Percentiles rank a stretch among this genome's conserved stretches.
Conservation (phyloP, 495 filamentous ascomycete genomes). For the Xylaria palmicola region DNA sequence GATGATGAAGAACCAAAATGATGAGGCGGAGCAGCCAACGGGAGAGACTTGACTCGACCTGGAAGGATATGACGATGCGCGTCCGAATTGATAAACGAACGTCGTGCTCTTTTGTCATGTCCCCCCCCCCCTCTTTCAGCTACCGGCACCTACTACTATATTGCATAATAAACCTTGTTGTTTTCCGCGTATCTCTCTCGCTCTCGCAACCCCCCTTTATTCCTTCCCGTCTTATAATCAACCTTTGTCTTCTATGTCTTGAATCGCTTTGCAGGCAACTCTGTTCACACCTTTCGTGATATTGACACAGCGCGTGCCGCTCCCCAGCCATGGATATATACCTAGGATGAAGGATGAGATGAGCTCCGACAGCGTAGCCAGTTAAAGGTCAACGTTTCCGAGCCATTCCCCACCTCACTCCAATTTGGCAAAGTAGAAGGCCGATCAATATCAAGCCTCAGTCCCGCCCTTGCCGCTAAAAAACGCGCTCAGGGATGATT, state of each 20-base stretch:
- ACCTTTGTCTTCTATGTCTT: too few relatives aligned
- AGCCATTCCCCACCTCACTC: neutral
- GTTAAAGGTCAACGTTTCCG: neutral
- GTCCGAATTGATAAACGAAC: neutral
- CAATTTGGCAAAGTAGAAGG: neutral
- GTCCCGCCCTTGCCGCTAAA: neutral
- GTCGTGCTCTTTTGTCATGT: neutral
- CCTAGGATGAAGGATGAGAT: constrained; percentile 1
- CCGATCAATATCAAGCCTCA: neutral
- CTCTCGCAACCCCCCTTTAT: neutral
- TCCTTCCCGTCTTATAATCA: too few relatives aligned
- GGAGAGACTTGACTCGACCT: neutral
- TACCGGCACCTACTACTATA: too few relatives aligned
- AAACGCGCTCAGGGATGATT: neutral
- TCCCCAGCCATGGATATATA: neutral
- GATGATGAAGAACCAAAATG: neutral
- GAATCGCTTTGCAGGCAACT: too few relatives aligned
- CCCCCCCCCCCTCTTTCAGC: neutral
- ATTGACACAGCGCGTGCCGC: neutral
- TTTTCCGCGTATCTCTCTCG: neutral
- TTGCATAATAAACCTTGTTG: too few relatives aligned
- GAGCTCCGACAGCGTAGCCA: neutral
- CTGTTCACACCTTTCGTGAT: neutral
- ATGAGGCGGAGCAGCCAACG: neutral
- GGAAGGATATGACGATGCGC: neutral